Base-by-base conservation (phyloP, 176 grass and related monocot species). In the Lolium rigidum region DNA sequence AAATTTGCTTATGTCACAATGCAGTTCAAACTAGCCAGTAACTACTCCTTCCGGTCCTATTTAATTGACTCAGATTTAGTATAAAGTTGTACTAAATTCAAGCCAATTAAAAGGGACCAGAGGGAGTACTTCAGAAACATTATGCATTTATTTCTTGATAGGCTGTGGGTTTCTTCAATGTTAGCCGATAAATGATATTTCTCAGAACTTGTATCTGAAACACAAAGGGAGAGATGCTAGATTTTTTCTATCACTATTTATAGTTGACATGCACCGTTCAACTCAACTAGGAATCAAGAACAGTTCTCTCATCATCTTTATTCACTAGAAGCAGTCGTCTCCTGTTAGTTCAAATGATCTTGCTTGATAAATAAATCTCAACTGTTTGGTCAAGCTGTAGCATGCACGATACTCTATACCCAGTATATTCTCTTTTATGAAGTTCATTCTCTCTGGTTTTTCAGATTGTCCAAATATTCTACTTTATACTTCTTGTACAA, bases 231-330 rank as follows among this genome's bases (percentile, higher is more conserved):
- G 63, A 35, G 28, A 66, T 38, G 14, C 24, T 51, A 39, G 20
- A 71, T 9, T 15, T 69, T 58, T 18, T 88, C 58, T 55, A 82
- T 24, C 69, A 77, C 35, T 58, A 59, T 67, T 80, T 90, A 12
- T 78, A 70, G 41, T 39, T 15, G 18, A 84, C 26, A 76, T 55
- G 47, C 47, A 86, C n/a, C 16, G 15, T 80, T 67, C 17, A 65
- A 68, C 48, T 65, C 48, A 86, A 68, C 58, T 50, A 67, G 80
- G 20, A 74, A 58, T 68, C 20, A 38, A 24, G 56, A 58, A 79
- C 21, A 84, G 26, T 39, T 1, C 2, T 52, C 70, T 67, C 9
- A 57, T 85, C 35, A 28, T 49, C 15, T 38, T 83, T 14, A 24
- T 70, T 75, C 20, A 26, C 62, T 20, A 60, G 80, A 82, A 74